A percentile compares a stretch with the other conserved stretches of the same genome.
Evolutionary conservation across 176 grass and related monocot genomes (phyloP).

Genomic region (Zea luxurians): DNA sequence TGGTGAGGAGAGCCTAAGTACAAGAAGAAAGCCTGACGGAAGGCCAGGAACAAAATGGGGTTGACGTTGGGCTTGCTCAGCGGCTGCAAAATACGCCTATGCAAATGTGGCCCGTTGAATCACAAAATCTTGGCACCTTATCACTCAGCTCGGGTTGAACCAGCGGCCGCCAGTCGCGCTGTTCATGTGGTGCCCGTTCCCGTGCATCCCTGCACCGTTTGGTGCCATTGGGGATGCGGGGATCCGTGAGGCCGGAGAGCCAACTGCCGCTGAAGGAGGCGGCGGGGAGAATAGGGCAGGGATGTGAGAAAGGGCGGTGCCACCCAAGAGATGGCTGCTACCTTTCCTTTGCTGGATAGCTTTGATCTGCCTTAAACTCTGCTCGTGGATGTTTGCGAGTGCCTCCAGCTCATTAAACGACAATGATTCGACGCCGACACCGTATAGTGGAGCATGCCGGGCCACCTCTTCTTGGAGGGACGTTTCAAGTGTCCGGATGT

Average conservation of each 20-base stretch:
- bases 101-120: slow-evolving; percentile 42
- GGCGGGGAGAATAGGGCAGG: slow-evolving; percentile 60
- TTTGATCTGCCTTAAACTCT: slow-evolving; percentile 73
- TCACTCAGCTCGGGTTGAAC: slow-evolving; percentile 62
- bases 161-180: slow-evolving; percentile 35
- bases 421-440: slow-evolving; percentile 72
- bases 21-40: slow-evolving; percentile 38
- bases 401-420: slow-evolving; percentile 77
- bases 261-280: slow-evolving; percentile 53
- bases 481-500: slow-evolving; percentile 77
- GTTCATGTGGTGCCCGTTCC: slow-evolving; percentile 60
- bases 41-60: slow-evolving; percentile 49
- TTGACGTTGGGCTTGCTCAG: slow-evolving; percentile 56
- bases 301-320: slow-evolving; percentile 48
- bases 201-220: slow-evolving; percentile 27
- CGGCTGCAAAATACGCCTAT: slow-evolving; percentile 47
- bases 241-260: slow-evolving; percentile 58
- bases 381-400: slow-evolving; percentile 80
- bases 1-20: slow-evolving; percentile 13
- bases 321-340: slow-evolving; percentile 53
- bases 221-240: slow-evolving; percentile 53
- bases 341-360: slow-evolving; percentile 67
- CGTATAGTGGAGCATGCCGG: slow-evolving; percentile 81
- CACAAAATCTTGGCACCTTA: slow-evolving; percentile 31
- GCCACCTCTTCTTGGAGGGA: slow-evolving; percentile 93